Base-by-base conservation (phyloP, 345 rosid species). In the Anastatica hierochuntica region DNA sequence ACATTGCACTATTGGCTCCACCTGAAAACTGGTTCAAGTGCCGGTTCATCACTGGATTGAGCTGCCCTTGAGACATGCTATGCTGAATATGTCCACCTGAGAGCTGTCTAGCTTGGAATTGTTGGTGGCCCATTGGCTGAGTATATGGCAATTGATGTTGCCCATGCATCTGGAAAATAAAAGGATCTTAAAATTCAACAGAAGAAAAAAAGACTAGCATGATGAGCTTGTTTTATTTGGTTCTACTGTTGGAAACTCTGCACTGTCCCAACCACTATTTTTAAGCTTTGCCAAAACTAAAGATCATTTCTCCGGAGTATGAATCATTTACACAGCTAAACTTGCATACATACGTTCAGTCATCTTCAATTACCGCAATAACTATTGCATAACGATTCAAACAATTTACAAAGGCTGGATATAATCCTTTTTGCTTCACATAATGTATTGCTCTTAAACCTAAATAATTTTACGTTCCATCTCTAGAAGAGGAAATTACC, bases 101-200 rank as follows among this genome's bases (percentile, higher is more conserved):
- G 49, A 90, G 74, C 74, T 84, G 95, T 74, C 96, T 77, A 52
- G 81, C 76, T 68, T 84, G 96, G 66, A 77, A 88, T 61, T 92
- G 98, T 64, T 90, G 96, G 67, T 80, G 92, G 7, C 76, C 89
- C 77, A 84, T 54, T 58, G 94, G 45, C 78, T 84, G 95, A 68
- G 98, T 77, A 75, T 77, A 84, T 58, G 81, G 84, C 94, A 84
- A 82, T 79, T 87, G 98, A 64, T 77, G 88, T 53, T 85, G 95
- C 64, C 90, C 85, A 74, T 81, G 88, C 55, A 79, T 72, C 83
- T 76, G 64, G 18, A 15, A 48, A 42, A 38, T 7, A 36, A 35
- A 15, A 53, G 14, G 9, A 29, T 3, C 33, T 29, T 1, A 29
- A 29, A 7, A 24, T n/a, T 21, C 33, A 29, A 24, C 27, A 24